These are phyloP conservation scores for Lizanozyma gosingica DNA, from an alignment of 1,139 yeast species.

Conservation along the genomic window DNA sequence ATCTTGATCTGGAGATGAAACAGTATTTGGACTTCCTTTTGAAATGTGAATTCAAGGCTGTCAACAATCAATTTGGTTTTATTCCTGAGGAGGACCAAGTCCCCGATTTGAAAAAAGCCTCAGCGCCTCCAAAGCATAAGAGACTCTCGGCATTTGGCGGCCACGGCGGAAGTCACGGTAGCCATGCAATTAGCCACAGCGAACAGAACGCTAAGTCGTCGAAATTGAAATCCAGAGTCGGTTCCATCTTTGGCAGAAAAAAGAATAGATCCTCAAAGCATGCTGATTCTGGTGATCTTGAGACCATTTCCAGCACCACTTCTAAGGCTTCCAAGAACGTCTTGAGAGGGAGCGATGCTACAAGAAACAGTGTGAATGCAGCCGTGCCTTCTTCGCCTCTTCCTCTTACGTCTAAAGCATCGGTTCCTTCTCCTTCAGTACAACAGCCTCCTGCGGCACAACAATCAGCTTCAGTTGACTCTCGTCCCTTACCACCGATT, in stretches of 20 bases:
- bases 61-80: conserved; percentile 3
- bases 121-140: conserved; percentile 3
- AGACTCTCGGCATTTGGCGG: conserved; percentile 1
- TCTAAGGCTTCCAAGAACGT: conserved; percentile 6
- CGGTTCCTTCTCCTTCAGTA: conserved; percentile 1
- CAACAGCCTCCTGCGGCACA: conserved; percentile 1
- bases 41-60: conserved; percentile 16
- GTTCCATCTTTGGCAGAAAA: conserved; percentile 73
- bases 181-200: not conserved
- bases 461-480: not conserved
- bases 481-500: not conserved
- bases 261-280: conserved; percentile 29
- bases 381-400: conserved; percentile 11
- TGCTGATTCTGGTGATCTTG: conserved; percentile 9
- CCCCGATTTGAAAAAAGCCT: not conserved
- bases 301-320: conserved; percentile 6
- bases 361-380: not conserved
- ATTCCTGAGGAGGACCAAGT: not conserved
- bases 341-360: not conserved
- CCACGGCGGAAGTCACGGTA: not conserved
- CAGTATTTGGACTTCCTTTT: conserved; percentile 28
- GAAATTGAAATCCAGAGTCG: conserved; percentile 67
- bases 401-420: conserved; percentile 10
- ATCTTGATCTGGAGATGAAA: conserved; percentile 31
- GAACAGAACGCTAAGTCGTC: conserved; percentile 15